These are phyloP conservation scores for Medicago arabica DNA, from an alignment of 306 rosid genomes.

Conservation along the genomic window DNA sequence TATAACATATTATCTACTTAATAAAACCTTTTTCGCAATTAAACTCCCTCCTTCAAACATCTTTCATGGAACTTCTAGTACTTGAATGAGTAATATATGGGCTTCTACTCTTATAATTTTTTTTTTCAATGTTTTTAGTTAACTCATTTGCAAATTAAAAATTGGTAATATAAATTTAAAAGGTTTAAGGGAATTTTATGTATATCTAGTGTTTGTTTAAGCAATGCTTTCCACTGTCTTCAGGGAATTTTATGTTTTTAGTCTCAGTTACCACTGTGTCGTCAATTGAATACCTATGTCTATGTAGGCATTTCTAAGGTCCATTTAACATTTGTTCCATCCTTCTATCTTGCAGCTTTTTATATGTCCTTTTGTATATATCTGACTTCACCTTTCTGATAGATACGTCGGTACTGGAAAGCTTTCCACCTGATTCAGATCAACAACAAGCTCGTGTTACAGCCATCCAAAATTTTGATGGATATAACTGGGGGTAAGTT, in stretches of 20 bases:
- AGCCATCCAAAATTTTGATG: constrained; percentile 76
- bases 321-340: constrained; percentile 6
- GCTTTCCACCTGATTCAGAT: constrained; percentile 84
- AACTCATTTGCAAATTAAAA: constrained; percentile 5
- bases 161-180: constrained; percentile 14
- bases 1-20: constrained; percentile 22
- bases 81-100: constrained; percentile 33
- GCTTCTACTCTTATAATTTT: background rate
- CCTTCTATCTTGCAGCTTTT: constrained; percentile 27
- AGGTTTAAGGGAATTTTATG: constrained; percentile 18
- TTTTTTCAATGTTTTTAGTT: too few species aligned
- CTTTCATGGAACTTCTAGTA: constrained; percentile 17
- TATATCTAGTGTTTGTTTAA: constrained; percentile 11
- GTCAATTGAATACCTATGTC: background rate
- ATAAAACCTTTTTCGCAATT: constrained; percentile 11
- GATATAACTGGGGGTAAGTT: constrained; percentile 95
- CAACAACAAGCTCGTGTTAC: constrained; percentile 88
- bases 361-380: constrained; percentile 1
- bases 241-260: background rate
- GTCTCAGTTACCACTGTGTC: background rate
- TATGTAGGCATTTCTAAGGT: background rate
- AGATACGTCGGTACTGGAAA: constrained; percentile 74
- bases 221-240: background rate
- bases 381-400: constrained; percentile 47
- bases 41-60: constrained; percentile 26